phyloP scores from a whole-genome alignment of 225 moss, liverwort and hornwort species.

The Takakia lepidozioides region DNA sequence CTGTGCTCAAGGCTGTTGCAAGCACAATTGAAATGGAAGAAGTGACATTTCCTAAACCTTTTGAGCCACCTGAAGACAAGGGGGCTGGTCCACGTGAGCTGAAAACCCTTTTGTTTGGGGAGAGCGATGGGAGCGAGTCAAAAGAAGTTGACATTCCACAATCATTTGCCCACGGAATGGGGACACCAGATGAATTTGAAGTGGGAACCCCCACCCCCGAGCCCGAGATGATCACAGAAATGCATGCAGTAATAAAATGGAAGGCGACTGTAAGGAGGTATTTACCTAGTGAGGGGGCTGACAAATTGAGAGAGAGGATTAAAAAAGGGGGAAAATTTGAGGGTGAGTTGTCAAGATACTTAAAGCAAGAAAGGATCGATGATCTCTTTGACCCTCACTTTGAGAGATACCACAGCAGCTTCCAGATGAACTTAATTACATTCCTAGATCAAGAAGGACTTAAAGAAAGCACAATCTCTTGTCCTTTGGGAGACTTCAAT shows the following conservation, averaged over 20 bases:
- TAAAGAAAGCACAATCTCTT: slow-evolving; percentile 13
- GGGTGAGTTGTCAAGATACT: slow-evolving; percentile 55
- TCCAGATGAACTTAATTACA: slow-evolving; percentile 42
- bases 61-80: not conserved
- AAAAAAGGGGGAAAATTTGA: slow-evolving; percentile 29
- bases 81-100: slow-evolving; percentile 3
- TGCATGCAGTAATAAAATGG: slow-evolving; percentile 29
- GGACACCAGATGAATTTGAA: no score
- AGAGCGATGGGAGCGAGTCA: not conserved
- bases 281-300: slow-evolving; percentile 38
- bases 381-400: slow-evolving; percentile 32
- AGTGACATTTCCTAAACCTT: slow-evolving; percentile 11
- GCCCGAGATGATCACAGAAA: slow-evolving; percentile 7
- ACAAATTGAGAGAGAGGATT: slow-evolving; percentile 38
- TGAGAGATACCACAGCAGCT: slow-evolving; percentile 46
- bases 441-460: slow-evolving; percentile 40
- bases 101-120: slow-evolving; percentile 17
- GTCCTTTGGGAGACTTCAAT: slow-evolving; percentile 9
- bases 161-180: not conserved
- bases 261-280: slow-evolving; percentile 29
- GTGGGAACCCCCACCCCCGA: no score
- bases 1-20: slow-evolving; percentile 5
- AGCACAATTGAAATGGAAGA: slow-evolving; percentile 18
- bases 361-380: slow-evolving; percentile 27
- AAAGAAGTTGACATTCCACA: no score